Percentiles rank a stretch among this genome's conserved stretches.
phyloP scores from a whole-genome alignment of 1,284 basidiomycete genomes.

The Trametes versicolor region DNA sequence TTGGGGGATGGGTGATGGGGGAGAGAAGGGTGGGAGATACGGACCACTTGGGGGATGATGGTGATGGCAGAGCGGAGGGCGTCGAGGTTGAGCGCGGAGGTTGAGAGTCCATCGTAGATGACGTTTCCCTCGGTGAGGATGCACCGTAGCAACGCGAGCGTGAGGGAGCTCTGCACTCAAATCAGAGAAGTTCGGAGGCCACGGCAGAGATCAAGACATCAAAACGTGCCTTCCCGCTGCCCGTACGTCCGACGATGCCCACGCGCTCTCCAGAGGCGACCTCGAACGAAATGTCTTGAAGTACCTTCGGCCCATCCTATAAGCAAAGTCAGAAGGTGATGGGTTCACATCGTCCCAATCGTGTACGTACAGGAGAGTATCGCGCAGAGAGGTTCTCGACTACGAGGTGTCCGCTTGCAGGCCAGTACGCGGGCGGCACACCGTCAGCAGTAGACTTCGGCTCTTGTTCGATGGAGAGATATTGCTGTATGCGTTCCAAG shows the following conservation, averaged over 20 bases:
- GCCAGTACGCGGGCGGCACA: conserved; percentile 76
- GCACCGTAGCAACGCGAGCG: conserved; percentile 53
- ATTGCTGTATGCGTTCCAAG: conserved; percentile 80
- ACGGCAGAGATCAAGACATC: too few relatives aligned
- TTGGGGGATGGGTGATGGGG: conserved; percentile 33
- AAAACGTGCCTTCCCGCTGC: conserved; percentile 70
- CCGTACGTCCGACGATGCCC: conserved; percentile 77
- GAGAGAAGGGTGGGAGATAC: conserved; percentile 45
- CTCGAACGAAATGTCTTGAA: conserved; percentile 57
- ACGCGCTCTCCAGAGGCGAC: conserved; percentile 61
- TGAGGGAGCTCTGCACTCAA: conserved; percentile 56
- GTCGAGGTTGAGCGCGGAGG: conserved; percentile 66
- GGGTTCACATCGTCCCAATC: too few relatives aligned
- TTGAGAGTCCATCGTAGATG: conserved; percentile 46
- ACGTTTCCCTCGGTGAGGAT: conserved; percentile 56
- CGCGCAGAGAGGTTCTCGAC: conserved; percentile 70
- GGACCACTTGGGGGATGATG: conserved; percentile 53
- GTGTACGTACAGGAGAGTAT: conserved; percentile 50
- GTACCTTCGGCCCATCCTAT: conserved; percentile 52
- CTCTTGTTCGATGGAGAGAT: conserved; percentile 79
- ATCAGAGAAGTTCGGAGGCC: too few relatives aligned
- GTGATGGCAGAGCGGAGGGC: conserved; percentile 56
- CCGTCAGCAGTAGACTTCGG: conserved; percentile 57
- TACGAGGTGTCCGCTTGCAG: conserved; percentile 69
- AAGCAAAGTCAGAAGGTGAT: conserved; percentile 37